Conservation (phyloP, 805 yeast species). For the Barnettozyma salicaria region DNA sequence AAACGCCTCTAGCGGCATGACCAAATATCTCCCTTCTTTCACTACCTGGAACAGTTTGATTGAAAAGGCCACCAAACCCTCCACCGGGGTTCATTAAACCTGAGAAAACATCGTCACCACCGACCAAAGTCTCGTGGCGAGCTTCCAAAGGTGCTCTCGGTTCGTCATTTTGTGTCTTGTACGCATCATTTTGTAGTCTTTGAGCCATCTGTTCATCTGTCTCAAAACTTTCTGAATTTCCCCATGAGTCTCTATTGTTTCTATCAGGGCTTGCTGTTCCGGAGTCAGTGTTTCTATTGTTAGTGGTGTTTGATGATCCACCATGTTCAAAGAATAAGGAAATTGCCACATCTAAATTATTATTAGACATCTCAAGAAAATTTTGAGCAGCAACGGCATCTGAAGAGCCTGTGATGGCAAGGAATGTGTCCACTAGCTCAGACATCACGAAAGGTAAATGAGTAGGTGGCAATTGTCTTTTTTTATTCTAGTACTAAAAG, state of each 20-base stretch:
- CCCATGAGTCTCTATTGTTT: constrained; percentile 2
- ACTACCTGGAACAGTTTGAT: constrained; percentile 17
- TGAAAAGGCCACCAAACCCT: constrained; percentile 31
- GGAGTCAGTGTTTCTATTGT: constrained; percentile 5
- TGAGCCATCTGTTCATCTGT: constrained; percentile 54
- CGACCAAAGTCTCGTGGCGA: constrained; percentile 70
- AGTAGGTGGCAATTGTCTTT: no score
- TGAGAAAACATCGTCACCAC: constrained; percentile 33
- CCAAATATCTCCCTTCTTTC: constrained; percentile 28
- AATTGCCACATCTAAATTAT: constrained; percentile 77
- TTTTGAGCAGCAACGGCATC: constrained; percentile 66
- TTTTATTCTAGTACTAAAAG: no score
- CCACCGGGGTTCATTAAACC: constrained; percentile 36
- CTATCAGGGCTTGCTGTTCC: constrained; percentile 2
- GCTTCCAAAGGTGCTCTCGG: constrained; percentile 79
- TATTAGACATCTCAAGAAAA: constrained; percentile 72
- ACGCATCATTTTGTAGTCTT: constrained; percentile 58
- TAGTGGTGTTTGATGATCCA: constrained; percentile 20
- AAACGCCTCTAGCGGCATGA: constrained; percentile 15
- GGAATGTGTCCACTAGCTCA: constrained; percentile 60
- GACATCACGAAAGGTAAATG: no score
- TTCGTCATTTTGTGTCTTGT: constrained; percentile 24
- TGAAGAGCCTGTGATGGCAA: constrained; percentile 75
- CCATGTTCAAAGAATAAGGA: constrained; percentile 74
- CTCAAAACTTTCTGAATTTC: constrained; percentile 20